Base-by-base conservation (phyloP, 176 grass and related monocot species). In the Musa beccarii region DNA sequence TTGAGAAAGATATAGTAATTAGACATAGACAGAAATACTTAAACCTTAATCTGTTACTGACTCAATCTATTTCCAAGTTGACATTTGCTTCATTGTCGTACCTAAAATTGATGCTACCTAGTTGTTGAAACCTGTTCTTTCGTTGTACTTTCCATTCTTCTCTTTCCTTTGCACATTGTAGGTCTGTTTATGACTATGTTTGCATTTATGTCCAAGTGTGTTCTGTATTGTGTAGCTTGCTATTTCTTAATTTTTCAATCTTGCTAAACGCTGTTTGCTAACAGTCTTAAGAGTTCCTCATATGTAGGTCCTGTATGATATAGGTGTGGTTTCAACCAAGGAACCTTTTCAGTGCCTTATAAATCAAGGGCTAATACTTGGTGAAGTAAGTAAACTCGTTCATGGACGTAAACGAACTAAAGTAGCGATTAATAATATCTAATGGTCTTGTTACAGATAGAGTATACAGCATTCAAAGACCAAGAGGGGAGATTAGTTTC, bases 341-440 rank as follows among this genome's bases (percentile, higher is more conserved):
- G 93, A 97, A 73, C 93, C 94, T 49, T 97, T 97, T 84, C 85
- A 93, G 56, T 90, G 93, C 90, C 67, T 97, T 78, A 97, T 97
- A 87, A 97, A 97, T 88, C 93, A 97, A 97, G 93, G 93, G 66
- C 75, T 97, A 81, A 97, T 97, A 81, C 82, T 97, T 65, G 93
- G 93, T 72, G 93, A 97, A 89, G 93, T 93, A 85, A 75, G 93
- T 90, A 66, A 80, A 75, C 54, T 72, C 59, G 14, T 76, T 80
- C 63, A 54, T 56, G 24, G n/a, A 26, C 43, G 68, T 23, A 56
- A 66, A 4, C 4, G 28, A 83, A 11, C 3, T 59, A 3, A 79
- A 72, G 56, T 75, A 70, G 0, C 2, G 20, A 57, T 84, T 79
- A 17, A 52, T 74, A 70, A 57, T 63, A 76, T 71, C 78, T 89